phyloP scores from a whole-genome alignment of 208 protist genomes.

The Leishmania braziliensis region DNA sequence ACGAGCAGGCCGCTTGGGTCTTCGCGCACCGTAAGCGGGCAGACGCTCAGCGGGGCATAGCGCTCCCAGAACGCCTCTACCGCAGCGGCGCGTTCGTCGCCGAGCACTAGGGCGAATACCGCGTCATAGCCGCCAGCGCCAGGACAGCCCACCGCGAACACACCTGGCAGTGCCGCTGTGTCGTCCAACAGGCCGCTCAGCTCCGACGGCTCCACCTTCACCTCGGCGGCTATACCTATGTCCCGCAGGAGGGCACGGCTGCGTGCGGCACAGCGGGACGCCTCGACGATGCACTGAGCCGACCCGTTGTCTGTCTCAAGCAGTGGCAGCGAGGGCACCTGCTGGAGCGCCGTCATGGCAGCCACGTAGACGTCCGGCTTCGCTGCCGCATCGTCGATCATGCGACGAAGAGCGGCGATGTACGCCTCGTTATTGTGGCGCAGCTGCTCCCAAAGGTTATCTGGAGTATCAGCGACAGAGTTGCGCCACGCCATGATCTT shows the following conservation, averaged over 20 bases:
- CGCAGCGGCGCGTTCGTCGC: constrained; percentile 48
- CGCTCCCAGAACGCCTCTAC: constrained; percentile 83
- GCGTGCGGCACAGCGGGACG: constrained; percentile 38
- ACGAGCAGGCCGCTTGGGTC: constrained; percentile 70
- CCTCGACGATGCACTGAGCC: constrained; percentile 49
- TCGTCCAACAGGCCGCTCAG: constrained; percentile 84
- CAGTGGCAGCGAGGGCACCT: constrained; percentile 2
- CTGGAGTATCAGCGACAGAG: constrained; percentile 34
- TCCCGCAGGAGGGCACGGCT: constrained; percentile 60
- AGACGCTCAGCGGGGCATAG: constrained; percentile 64
- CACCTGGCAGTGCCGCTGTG: constrained; percentile 83
- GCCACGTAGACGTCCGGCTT: constrained; percentile 28
- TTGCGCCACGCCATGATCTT: constrained; percentile 93
- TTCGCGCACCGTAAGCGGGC: constrained; percentile 82
- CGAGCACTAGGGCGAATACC: constrained; percentile 88
- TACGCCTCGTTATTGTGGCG: constrained; percentile 71
- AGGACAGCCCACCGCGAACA: constrained; percentile 93
- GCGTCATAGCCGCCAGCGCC: constrained; percentile 95
- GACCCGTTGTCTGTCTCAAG: constrained; percentile 5
- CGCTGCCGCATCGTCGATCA: constrained; percentile 30
- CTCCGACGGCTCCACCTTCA: constrained; percentile 88
- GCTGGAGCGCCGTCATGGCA: constrained; percentile 33
- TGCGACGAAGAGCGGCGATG: constrained; percentile 49
- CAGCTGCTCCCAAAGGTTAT: constrained; percentile 79
- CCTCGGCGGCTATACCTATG: constrained; percentile 83